phyloP scores from a whole-genome alignment of 768 basidiomycete species.

The Glaciozyma martinii region DNA sequence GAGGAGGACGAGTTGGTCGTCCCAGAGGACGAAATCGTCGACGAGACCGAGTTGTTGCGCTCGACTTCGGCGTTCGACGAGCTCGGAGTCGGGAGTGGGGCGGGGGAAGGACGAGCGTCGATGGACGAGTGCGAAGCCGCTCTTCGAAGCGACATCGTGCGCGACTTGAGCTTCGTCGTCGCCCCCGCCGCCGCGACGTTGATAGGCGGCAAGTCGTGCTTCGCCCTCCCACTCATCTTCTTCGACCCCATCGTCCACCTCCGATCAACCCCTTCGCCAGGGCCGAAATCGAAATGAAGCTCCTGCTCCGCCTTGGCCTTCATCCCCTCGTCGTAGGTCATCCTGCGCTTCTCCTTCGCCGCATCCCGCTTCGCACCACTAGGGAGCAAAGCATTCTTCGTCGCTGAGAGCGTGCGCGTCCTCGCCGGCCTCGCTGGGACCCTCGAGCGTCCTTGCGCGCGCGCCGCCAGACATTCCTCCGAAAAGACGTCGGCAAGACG shows the following conservation, averaged over 20 bases:
- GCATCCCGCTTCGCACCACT: neutral
- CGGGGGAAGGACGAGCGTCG: neutral
- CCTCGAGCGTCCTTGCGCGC: slow-evolving; percentile 37
- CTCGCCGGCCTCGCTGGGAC: neutral
- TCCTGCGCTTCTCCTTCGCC: slow-evolving; percentile 16
- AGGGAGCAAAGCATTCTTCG: slow-evolving; percentile 12
- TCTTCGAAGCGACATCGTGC: slow-evolving; percentile 3
- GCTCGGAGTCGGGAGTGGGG: neutral
- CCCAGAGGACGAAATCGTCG: slow-evolving; percentile 11
- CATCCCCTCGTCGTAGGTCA: slow-evolving; percentile 6
- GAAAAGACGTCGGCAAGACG: slow-evolving; percentile 74
- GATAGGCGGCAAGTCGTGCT: slow-evolving; percentile 18
- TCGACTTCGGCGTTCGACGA: slow-evolving; percentile 15
- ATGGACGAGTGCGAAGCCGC: slow-evolving; percentile 22
- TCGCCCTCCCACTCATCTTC: neutral
- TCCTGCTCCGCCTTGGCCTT: slow-evolving; percentile 2
- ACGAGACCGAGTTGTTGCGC: slow-evolving; percentile 30
- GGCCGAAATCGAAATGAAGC: slow-evolving; percentile 1
- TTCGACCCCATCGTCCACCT: neutral
- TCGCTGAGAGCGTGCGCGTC: slow-evolving; percentile 18
- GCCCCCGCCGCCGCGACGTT: slow-evolving; percentile 19
- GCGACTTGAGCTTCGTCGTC: slow-evolving; percentile 8
- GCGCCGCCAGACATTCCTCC: slow-evolving; percentile 57
- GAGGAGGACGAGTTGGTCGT: slow-evolving; percentile 13
- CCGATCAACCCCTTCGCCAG: slow-evolving; percentile 4